A percentile compares a stretch with the other conserved stretches of the same genome.
phyloP scores from a whole-genome alignment of 495 filamentous ascomycete genomes.

The Hyphodiscus hymeniophilus region DNA sequence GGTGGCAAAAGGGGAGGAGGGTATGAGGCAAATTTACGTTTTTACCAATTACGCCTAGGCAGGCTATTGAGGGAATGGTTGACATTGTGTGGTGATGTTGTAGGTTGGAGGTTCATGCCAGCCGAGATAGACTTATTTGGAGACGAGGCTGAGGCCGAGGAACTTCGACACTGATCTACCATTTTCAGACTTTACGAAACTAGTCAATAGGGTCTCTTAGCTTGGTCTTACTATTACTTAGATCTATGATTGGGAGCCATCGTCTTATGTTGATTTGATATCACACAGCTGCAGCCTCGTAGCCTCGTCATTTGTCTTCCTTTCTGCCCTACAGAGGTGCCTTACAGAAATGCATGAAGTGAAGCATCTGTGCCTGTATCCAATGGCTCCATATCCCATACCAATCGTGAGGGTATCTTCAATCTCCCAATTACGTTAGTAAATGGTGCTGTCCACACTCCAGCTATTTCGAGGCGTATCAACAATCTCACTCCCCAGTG shows the following conservation, averaged over 20 bases:
- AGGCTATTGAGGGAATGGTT: conserved; percentile 66
- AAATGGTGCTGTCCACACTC: neutral
- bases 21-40: conserved; percentile 46
- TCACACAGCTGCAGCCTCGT: conserved; percentile 1
- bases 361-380: too few species aligned
- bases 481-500: conserved; percentile 15
- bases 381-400: neutral
- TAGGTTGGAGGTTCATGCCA: neutral
- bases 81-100: conserved; percentile 20
- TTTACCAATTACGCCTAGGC: conserved; percentile 87
- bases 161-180: too few species aligned
- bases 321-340: neutral
- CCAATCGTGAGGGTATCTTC: neutral
- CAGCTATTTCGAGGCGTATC: neutral
- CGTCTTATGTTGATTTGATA: too few species aligned
- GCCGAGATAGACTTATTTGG: neutral
- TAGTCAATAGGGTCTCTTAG: too few species aligned
- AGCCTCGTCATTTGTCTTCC: neutral
- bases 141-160: neutral
- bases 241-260: too few species aligned
- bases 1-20: neutral
- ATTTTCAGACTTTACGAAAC: too few species aligned
- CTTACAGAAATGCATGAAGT: neutral
- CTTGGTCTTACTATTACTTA: too few species aligned
- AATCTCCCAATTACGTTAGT: neutral